Conservation (phyloP, 371 early-diverging fungal species). For the Syncephalastrum sp. region DNA sequence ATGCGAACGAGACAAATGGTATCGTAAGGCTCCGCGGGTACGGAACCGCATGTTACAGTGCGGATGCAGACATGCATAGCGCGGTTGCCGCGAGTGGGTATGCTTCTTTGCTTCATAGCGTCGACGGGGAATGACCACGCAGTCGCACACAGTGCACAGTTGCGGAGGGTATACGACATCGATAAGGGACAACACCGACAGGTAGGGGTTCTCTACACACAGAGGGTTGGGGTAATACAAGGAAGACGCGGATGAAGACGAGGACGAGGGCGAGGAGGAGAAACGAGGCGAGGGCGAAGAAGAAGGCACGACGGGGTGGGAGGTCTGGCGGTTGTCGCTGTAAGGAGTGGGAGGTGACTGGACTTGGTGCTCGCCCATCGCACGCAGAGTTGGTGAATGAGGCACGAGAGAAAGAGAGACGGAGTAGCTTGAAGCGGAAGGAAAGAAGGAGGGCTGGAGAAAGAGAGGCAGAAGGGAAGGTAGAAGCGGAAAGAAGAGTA, state of each 20-base stretch:
- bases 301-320: background rate
- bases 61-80: slow-evolving; percentile 20
- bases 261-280: background rate
- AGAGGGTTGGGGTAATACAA: slow-evolving; percentile 16
- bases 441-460: background rate
- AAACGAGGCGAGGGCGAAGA: background rate
- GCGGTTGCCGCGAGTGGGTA: background rate
- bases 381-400: background rate
- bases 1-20: slow-evolving; percentile 21
- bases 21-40: slow-evolving; percentile 19
- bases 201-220: slow-evolving; percentile 19
- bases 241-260: background rate
- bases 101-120: too few relatives aligned
- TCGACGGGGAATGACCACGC: background rate
- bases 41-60: slow-evolving; percentile 18
- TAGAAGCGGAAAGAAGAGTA: background rate
- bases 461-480: background rate
- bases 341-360: background rate
- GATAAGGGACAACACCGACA: slow-evolving; percentile 17
- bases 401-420: too few relatives aligned
- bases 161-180: slow-evolving; percentile 20
- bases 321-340: background rate
- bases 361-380: background rate
- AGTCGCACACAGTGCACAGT: slow-evolving; percentile 18
- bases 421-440: background rate